phyloP scores from a whole-genome alignment of 345 rosid genomes.

The Populus simonii region DNA sequence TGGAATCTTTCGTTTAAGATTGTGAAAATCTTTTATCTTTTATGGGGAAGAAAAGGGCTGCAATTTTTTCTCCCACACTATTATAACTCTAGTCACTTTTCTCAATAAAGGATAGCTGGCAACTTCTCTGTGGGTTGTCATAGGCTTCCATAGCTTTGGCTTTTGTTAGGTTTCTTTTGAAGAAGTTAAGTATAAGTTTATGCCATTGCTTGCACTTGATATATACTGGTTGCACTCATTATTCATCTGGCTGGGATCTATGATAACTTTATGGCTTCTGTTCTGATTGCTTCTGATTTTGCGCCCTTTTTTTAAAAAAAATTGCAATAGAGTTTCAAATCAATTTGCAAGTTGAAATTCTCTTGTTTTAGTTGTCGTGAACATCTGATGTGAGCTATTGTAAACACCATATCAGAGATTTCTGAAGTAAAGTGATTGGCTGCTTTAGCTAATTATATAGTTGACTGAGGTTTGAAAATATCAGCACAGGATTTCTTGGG shows the following conservation, averaged over 20 bases:
- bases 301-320: background rate
- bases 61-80: background rate
- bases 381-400: too few relatives aligned
- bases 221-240: too few relatives aligned
- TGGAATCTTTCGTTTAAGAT: background rate
- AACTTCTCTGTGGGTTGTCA: background rate
- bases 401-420: too few relatives aligned
- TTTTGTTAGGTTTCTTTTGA: background rate
- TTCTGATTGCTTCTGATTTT: background rate
- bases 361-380: background rate
- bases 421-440: too few relatives aligned
- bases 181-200: background rate
- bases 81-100: background rate
- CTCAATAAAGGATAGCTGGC: background rate
- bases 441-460: too few relatives aligned
- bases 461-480: too few relatives aligned
- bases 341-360: background rate
- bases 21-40: background rate
- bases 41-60: background rate
- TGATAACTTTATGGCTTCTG: background rate
- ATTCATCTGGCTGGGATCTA: background rate
- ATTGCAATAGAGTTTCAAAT: background rate
- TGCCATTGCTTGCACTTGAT: background rate
- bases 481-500: too few relatives aligned
- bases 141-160: background rate